phyloP scores from a whole-genome alignment of 2,329 filamentous ascomycete species.

The Scedosporium boydii region DNA sequence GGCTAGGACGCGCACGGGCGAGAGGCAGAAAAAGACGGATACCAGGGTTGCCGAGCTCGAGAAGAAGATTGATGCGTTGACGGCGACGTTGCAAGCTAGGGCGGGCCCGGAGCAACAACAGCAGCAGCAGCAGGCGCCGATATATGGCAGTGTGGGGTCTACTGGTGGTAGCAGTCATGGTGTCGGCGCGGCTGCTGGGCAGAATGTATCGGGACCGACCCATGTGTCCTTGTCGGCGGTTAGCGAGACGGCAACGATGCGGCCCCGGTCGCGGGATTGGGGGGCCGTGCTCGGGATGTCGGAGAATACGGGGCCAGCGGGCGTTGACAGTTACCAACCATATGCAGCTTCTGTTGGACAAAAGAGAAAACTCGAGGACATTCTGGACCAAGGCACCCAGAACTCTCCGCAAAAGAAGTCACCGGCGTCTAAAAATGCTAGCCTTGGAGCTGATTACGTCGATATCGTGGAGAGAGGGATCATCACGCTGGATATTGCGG shows the following conservation, averaged over 20 bases:
- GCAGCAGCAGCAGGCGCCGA: neutral
- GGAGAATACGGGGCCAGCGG: neutral
- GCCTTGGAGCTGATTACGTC: constrained; percentile 11
- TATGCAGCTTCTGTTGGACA: constrained; percentile 11
- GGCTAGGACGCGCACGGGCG: constrained; percentile 49
- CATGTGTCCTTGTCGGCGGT: neutral
- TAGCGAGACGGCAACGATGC: neutral
- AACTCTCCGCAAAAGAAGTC: constrained; percentile 1
- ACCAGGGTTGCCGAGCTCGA: constrained; percentile 82
- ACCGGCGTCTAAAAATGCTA: constrained; percentile 9
- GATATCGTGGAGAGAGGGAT: constrained; percentile 52
- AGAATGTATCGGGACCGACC: no score
- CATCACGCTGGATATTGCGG: constrained; percentile 44
- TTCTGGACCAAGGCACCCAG: neutral
- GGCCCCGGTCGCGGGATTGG: neutral
- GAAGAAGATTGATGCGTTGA: constrained; percentile 84
- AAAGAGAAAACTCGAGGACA: constrained; percentile 19
- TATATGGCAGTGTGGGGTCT: neutral
- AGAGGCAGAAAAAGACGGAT: constrained; percentile 87
- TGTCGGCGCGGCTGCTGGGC: no score
- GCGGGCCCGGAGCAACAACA: neutral
- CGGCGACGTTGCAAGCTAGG: constrained; percentile 56
- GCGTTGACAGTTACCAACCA: neutral
- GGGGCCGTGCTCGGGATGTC: neutral
- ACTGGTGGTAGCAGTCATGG: neutral